A percentile compares a stretch with the other conserved stretches of the same genome.
phyloP scores from a whole-genome alignment of 2,329 filamentous ascomycete species.

The Trichoderma polysporum region DNA sequence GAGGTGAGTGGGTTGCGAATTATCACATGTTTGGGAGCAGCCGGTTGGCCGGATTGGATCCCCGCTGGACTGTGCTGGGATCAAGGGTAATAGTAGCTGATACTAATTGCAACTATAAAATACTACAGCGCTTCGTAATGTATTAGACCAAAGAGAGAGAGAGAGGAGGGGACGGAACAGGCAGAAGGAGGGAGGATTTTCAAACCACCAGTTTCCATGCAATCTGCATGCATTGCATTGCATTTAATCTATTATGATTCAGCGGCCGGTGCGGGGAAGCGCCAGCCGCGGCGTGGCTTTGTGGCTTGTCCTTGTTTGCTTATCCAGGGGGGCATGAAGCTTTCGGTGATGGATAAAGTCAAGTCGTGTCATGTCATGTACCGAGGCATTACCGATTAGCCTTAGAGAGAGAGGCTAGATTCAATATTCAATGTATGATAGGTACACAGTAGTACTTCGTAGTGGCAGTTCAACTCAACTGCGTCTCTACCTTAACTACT shows the following conservation, averaged over 20 bases:
- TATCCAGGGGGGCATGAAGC: background rate
- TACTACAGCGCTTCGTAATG: too few relatives aligned
- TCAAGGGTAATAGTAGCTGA: background rate
- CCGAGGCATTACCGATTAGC: too few relatives aligned
- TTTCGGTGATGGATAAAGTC: background rate
- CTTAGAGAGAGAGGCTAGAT: too few relatives aligned
- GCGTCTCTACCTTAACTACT: background rate
- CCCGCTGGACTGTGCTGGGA: background rate
- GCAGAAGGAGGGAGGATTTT: background rate
- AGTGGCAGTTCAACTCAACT: background rate
- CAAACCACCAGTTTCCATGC: too few relatives aligned
- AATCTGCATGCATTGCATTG: background rate
- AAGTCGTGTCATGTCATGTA: too few relatives aligned
- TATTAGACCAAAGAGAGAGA: background rate
- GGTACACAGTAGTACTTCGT: too few relatives aligned
- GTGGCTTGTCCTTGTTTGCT: background rate
- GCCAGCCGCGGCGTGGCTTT: constrained; percentile 6
- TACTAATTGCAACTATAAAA: background rate
- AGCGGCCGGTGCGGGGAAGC: constrained; percentile 14
- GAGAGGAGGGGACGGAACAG: background rate
- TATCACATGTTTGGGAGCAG: background rate
- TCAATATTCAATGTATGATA: too few relatives aligned
- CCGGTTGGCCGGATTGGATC: background rate
- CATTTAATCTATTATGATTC: constrained; percentile 1
- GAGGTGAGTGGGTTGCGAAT: background rate